Evolutionary conservation across 192 early-diverging fungal genomes (phyloP), one percentile per base, ranked within the genome.

Genomic region (Cetraspora pellucida): DNA sequence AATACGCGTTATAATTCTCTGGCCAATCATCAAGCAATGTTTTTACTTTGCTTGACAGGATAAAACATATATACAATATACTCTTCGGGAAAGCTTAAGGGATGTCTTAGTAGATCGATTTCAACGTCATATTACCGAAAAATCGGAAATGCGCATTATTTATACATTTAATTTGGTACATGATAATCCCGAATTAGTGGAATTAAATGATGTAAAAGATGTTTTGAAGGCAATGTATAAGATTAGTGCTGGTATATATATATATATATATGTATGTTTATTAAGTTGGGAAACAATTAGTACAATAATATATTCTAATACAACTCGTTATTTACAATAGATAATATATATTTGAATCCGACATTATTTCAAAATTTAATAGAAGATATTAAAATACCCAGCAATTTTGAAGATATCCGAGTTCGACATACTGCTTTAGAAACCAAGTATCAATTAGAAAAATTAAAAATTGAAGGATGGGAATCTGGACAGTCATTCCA

Each of bases 341-440:
- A 66, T 76, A 27, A 54, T 50, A 63, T 76, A 21, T 76, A 76
- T 65, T 54, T 76, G 30, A 76, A 76, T 64, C 74, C 74, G 21
- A 54, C 30, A 52, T 30, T 76, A 21, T 76, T 76, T 76, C 44
- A 76, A 43, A 76, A 55, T 65, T 49, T n/a, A n/a, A 76, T 76
- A 10, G 21, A 27, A 16, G 61, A 54, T 52, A 49, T 54, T 8
- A 59, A 54, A 43, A 54, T 76, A 28, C 74, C 74, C 6, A 21
- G 5, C 25, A 43, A 76, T 52, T 31, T 76, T 27, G 61, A 76
- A 37, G 74, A 49, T 65, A 13, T 65, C 17, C 46, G 27, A 49
- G 11, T 76, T 31, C 25, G 50, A 3, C 50, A 76, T 66, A 23
- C 10, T 43, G 9, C 30, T 28, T 76, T 76, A 25, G 74, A 76